These are phyloP conservation scores for Tolypocladium guangdongense DNA, from an alignment of 2,329 filamentous ascomycete species.

Conservation along the genomic window DNA sequence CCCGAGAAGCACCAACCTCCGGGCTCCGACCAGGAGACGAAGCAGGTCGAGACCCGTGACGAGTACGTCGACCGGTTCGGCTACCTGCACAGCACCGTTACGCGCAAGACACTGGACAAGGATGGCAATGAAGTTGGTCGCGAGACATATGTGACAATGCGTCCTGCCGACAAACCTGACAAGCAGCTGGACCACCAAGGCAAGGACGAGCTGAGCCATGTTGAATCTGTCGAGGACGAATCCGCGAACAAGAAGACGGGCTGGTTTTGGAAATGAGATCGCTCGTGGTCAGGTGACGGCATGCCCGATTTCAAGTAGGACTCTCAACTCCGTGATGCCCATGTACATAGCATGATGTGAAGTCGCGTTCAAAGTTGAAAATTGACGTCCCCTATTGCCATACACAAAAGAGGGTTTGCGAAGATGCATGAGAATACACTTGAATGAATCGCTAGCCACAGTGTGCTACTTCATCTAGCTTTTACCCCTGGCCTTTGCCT, in stretches of 20 bases:
- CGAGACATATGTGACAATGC: conserved; percentile 23
- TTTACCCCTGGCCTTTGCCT: conserved; percentile 27
- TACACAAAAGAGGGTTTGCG: no score
- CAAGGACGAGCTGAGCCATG: conserved; percentile 2
- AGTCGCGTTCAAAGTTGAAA: neutral
- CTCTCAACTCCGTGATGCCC: neutral
- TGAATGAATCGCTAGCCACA: neutral
- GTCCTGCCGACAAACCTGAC: conserved; percentile 11
- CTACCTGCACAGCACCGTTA: conserved; percentile 29
- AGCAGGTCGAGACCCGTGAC: conserved; percentile 24
- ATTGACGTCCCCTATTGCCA: no score
- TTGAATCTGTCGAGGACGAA: neutral
- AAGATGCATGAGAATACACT: neutral
- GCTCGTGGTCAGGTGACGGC: no score
- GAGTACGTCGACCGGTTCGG: conserved; percentile 33
- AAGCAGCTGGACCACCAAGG: conserved; percentile 7
- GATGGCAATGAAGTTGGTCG: conserved; percentile 29
- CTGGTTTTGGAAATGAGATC: conserved; percentile 30
- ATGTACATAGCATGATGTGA: neutral
- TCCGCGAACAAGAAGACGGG: conserved; percentile 16
- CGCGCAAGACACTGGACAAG: conserved; percentile 27
- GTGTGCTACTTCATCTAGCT: neutral
- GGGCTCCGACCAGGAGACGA: conserved; percentile 12
- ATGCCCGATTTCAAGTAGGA: neutral
- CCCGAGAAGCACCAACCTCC: conserved; percentile 4